These are phyloP conservation scores for Posidonia oceanica DNA, from an alignment of 116 monocot species.

Conservation along the genomic window DNA sequence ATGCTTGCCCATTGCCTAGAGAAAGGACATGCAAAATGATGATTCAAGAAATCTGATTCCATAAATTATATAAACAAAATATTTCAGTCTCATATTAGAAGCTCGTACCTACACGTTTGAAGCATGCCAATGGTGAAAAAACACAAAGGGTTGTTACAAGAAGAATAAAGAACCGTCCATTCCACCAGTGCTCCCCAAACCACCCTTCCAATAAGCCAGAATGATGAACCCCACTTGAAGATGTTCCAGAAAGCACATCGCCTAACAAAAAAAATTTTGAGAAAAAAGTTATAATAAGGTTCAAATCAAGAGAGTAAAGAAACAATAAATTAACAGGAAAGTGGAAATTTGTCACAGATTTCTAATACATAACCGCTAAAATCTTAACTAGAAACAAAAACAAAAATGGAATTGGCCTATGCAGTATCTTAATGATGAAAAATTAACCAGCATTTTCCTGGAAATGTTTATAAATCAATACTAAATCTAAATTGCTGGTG, in stretches of 20 bases:
- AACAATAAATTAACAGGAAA: not conserved
- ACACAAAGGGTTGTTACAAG: slow-evolving; percentile 54
- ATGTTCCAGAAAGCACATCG: slow-evolving; percentile 93
- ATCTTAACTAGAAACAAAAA: no score
- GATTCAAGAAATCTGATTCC: not conserved
- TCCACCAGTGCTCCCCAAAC: slow-evolving; percentile 92
- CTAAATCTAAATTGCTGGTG: no score
- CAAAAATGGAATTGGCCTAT: no score
- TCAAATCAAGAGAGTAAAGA: not conserved
- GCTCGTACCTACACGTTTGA: slow-evolving; percentile 71
- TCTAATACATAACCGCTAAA: no score
- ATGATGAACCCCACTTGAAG: slow-evolving; percentile 62
- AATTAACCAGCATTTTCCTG: no score
- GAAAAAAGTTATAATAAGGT: not conserved
- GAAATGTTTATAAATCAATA: no score
- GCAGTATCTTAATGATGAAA: no score
- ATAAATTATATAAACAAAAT: not conserved
- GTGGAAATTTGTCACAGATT: not conserved
- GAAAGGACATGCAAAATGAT: no score
- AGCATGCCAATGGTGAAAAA: slow-evolving; percentile 64
- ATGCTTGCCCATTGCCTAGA: not conserved
- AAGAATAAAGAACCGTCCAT: slow-evolving; percentile 60
- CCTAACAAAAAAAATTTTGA: slow-evolving; percentile 26
- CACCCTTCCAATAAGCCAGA: slow-evolving; percentile 77
- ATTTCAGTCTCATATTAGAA: not conserved